These are phyloP conservation scores for Boletellus dicymbophilus DNA, from an alignment of 1,284 basidiomycete genomes.

Conservation along the genomic window DNA sequence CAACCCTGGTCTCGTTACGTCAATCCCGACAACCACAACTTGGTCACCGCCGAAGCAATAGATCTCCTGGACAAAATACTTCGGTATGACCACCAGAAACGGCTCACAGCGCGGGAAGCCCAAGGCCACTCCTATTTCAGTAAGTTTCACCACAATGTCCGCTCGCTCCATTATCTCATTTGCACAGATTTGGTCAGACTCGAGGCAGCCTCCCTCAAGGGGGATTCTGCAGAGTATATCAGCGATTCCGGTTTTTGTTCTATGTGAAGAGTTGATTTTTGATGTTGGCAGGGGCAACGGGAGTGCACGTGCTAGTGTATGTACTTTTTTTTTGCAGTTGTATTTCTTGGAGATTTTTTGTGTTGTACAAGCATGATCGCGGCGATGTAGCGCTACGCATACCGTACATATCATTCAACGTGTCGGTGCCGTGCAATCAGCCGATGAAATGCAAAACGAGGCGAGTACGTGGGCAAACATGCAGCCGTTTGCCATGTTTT, in stretches of 20 bases:
- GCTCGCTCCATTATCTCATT: constrained; percentile 21
- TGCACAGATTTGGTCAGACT: constrained; percentile 51
- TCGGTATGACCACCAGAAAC: constrained; percentile 83
- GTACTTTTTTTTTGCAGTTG: constrained; percentile 1
- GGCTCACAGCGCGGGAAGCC: constrained; percentile 80
- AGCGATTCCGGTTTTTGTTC: constrained; percentile 63
- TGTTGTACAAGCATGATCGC: constrained; percentile 9
- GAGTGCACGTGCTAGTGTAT: no score
- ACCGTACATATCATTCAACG: constrained; percentile 25
- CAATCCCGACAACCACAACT: constrained; percentile 71
- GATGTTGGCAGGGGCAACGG: no score
- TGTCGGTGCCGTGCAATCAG: constrained; percentile 24
- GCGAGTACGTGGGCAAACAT: constrained; percentile 30
- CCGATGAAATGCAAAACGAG: constrained; percentile 26
- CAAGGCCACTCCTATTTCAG: constrained; percentile 80
- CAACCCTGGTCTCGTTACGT: constrained; percentile 78
- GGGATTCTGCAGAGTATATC: constrained; percentile 52
- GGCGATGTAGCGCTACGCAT: constrained; percentile 15
- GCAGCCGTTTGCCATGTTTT: constrained; percentile 20
- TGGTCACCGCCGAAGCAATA: constrained; percentile 73
- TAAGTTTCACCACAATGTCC: constrained; percentile 38
- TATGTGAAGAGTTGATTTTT: constrained; percentile 36
- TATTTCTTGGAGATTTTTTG: constrained; percentile 14
- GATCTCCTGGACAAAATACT: constrained; percentile 86
- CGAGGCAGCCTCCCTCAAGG: constrained; percentile 49